Evolutionary conservation across 768 basidiomycete genomes (phyloP).

Genomic region (Serendipita sp.): DNA sequence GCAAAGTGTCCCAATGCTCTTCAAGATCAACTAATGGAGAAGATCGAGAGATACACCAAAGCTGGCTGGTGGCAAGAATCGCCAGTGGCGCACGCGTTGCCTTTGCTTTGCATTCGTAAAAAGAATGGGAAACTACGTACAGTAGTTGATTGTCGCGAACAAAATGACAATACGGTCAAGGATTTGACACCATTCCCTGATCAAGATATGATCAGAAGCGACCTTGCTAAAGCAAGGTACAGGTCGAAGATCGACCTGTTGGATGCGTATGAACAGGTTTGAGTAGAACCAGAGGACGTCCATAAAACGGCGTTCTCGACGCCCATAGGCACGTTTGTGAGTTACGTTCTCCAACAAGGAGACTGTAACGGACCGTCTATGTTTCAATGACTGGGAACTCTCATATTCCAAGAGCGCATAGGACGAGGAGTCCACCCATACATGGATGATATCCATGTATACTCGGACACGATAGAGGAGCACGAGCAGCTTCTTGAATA

Average conservation of each 20-base stretch:
- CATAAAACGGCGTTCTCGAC: constrained; percentile 13
- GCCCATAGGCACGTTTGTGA: constrained; percentile 13
- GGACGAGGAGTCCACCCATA: constrained; percentile 16
- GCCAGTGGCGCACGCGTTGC: constrained; percentile 6
- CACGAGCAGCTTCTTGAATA: constrained; percentile 17
- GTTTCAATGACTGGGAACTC: constrained; percentile 12
- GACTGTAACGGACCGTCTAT: constrained; percentile 15
- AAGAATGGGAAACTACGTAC: not conserved
- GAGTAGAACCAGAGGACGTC: constrained; percentile 13
- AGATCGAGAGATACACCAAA: constrained; percentile 7
- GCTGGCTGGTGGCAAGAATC: constrained; percentile 10
- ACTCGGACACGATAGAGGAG: constrained; percentile 23
- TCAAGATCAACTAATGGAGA: constrained; percentile 1
- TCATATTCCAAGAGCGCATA: constrained; percentile 13
- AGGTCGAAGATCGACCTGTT: constrained; percentile 12
- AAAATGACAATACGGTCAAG: constrained; percentile 10
- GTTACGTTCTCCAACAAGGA: constrained; percentile 15
- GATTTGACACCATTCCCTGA: constrained; percentile 8
- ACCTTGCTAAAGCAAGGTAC: not conserved
- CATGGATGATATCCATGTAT: constrained; percentile 14
- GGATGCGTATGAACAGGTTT: constrained; percentile 15
- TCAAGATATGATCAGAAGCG: not conserved
- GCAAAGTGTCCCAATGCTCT: constrained; percentile 10
- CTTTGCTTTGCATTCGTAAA: constrained; percentile 10
- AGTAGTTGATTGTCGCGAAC: constrained; percentile 3